phyloP scores from a whole-genome alignment of 129 eudicot species.

The Tagetes patula region DNA sequence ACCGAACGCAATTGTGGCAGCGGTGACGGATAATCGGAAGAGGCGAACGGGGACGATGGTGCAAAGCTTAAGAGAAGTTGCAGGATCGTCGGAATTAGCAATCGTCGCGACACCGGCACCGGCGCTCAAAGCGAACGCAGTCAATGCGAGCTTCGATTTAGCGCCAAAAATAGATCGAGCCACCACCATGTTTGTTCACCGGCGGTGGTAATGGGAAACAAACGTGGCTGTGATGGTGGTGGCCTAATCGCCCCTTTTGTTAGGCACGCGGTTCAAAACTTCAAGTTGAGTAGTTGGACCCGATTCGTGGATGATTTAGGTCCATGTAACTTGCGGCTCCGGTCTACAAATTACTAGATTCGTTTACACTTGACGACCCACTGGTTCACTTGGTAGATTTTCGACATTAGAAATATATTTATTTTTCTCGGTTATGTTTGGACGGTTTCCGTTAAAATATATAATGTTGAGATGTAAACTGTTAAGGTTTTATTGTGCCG shows the following conservation, averaged over 20 bases:
- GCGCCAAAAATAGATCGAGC: conserved; percentile 62
- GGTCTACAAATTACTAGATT: no score
- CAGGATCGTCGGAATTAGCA: conserved; percentile 74
- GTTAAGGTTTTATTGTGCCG: no score
- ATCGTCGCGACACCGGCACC: conserved; percentile 70
- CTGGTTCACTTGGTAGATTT: no score
- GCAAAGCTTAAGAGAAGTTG: conserved; percentile 67
- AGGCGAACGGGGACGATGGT: conserved; percentile 90
- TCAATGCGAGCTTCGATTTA: conserved; percentile 49
- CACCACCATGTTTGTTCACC: conserved; percentile 41
- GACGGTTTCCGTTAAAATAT: no score
- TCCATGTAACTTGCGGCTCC: not conserved
- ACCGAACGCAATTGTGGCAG: conserved; percentile 71
- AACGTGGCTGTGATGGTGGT: conserved; percentile 3
- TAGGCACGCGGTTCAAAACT: not conserved
- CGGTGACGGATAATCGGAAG: conserved; percentile 64
- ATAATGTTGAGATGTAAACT: no score
- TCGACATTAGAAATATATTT: no score
- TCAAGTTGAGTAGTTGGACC: conserved; percentile 7
- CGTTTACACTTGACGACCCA: no score
- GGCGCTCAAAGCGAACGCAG: conserved; percentile 55
- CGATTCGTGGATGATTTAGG: conserved; percentile 16
- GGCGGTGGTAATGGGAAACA: not conserved
- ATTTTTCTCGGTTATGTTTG: no score
- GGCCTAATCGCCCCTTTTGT: conserved; percentile 18